Evolutionary conservation across 2,329 filamentous ascomycete genomes (phyloP), one percentile per base, ranked within the genome.

Genomic region (Thelonectria rubi): DNA sequence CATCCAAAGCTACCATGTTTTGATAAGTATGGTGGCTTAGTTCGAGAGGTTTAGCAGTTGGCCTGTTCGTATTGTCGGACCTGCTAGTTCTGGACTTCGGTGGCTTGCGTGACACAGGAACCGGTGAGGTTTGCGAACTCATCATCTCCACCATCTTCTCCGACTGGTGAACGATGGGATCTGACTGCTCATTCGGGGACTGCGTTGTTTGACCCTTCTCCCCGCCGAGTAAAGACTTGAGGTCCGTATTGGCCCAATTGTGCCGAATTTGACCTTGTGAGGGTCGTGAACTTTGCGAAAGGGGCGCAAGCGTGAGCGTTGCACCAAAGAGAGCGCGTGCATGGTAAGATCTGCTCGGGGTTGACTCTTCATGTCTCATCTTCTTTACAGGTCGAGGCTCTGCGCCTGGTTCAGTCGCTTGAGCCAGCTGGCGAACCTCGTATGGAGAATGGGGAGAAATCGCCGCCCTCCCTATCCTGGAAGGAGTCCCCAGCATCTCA

Each of bases 291-390:
- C 56, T 67, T 12, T 60, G 62, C 6, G 69, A 58, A 12, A 65
- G 59, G 7, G 70, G 63, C 1, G 74, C 75, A 8, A 79, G 63
- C 21, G 64, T 76, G 42, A 79, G 60, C 2, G 67, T 69, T 3
- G 75, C 72, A 2, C 77, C 77, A 56, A 79, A 79, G 32, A 79
- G 60, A 30, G 69, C 75, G 40, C 70, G 71, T 5, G 77, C 77
- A 65, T 75, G 73, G 0, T 71, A 72, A 14, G 67, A 62, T 56
- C 77, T 78, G 55, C 70, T 75, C 7, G 73, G 75, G 4, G 76
- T 76, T 14, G 75, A 76, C 2, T 58, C 61, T 14, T 72, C 71
- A 8, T 61, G 63, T 42, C 68, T 73, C 45, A 69, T 70, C 59
- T 71, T 73, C 63, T 74, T 77, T 5, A 69, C 60, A 1, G 71